These are phyloP conservation scores for Psilocybe azurescens DNA, from an alignment of 768 basidiomycete genomes.

Conservation along the genomic window DNA sequence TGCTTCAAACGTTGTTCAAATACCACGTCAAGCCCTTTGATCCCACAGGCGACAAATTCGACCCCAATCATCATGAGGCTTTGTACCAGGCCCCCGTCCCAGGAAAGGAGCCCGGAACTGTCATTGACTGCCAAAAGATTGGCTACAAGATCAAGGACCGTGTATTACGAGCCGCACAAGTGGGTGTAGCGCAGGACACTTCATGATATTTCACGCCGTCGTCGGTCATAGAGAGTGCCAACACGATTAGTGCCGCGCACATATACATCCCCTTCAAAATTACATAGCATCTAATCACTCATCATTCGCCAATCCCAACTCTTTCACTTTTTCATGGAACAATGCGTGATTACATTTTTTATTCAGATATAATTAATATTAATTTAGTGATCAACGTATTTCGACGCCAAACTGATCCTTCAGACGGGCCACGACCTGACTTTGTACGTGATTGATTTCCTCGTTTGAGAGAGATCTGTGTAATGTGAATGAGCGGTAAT, in stretches of 20 bases:
- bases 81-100: constrained; percentile 92
- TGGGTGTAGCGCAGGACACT: constrained; percentile 81
- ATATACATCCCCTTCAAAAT: constrained; percentile 20
- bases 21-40: constrained; percentile 93
- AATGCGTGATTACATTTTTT: constrained; percentile 16
- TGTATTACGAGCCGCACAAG: constrained; percentile 92
- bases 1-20: constrained; percentile 89
- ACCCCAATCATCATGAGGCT: constrained; percentile 96
- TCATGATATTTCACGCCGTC: constrained; percentile 18
- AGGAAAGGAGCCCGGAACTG: constrained; percentile 87
- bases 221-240: constrained; percentile 8
- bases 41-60: constrained; percentile 90
- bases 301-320: constrained; percentile 27
- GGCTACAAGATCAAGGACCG: constrained; percentile 97
- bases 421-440: constrained; percentile 58
- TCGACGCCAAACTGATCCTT: constrained; percentile 76
- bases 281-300: constrained; percentile 27
- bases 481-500: neutral
- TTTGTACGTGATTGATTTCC: constrained; percentile 85
- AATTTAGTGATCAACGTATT: constrained; percentile 66
- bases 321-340: constrained; percentile 16
- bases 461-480: constrained; percentile 85
- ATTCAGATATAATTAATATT: constrained; percentile 19
- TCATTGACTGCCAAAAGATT: constrained; percentile 88
- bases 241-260: constrained; percentile 3